A percentile compares a stretch with the other conserved stretches of the same genome.
phyloP scores from a whole-genome alignment of 2,329 filamentous ascomycete genomes.

The Ceratocystiopsis sp. region DNA sequence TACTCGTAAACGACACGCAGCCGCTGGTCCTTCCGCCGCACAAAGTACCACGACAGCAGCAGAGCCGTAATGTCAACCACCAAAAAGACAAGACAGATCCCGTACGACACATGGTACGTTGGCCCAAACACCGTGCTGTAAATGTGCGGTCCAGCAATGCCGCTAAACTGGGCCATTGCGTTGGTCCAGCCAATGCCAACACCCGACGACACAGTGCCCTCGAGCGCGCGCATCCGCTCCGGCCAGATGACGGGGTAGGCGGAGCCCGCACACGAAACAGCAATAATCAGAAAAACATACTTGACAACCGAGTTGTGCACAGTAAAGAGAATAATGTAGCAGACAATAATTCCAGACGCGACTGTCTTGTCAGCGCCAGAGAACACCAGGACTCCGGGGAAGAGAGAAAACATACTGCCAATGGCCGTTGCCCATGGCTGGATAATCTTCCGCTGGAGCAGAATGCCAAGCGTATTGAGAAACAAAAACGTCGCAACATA shows the following conservation, averaged over 20 bases:
- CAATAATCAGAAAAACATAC: slow-evolving; percentile 20
- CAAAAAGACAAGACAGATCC: slow-evolving; percentile 16
- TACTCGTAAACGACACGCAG: too few relatives aligned
- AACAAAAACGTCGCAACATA: slow-evolving; percentile 21
- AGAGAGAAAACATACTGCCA: slow-evolving; percentile 15
- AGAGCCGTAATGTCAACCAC: slow-evolving; percentile 11
- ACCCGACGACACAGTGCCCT: slow-evolving; percentile 22
- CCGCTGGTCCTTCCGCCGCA: slow-evolving; percentile 8
- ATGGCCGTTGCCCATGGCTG: slow-evolving; percentile 21
- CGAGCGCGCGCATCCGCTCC: slow-evolving; percentile 22
- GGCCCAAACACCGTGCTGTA: slow-evolving; percentile 23
- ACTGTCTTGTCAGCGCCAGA: slow-evolving; percentile 9
- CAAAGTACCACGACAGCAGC: slow-evolving; percentile 11
- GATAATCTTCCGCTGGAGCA: slow-evolving; percentile 19
- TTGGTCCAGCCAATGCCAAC: slow-evolving; percentile 25
- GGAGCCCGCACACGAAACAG: slow-evolving; percentile 19
- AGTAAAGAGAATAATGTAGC: slow-evolving; percentile 21
- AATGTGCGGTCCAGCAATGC: slow-evolving; percentile 23
- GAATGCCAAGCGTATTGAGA: slow-evolving; percentile 17
- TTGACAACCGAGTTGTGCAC: slow-evolving; percentile 18
- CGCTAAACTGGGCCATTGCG: slow-evolving; percentile 24
- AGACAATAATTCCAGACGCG: slow-evolving; percentile 20
- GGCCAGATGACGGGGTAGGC: slow-evolving; percentile 27
- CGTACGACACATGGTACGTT: slow-evolving; percentile 19
- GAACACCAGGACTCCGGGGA: slow-evolving; percentile 5